Evolutionary conservation across 805 yeast species (phyloP).

Genomic region (Millerozyma acaciae): DNA sequence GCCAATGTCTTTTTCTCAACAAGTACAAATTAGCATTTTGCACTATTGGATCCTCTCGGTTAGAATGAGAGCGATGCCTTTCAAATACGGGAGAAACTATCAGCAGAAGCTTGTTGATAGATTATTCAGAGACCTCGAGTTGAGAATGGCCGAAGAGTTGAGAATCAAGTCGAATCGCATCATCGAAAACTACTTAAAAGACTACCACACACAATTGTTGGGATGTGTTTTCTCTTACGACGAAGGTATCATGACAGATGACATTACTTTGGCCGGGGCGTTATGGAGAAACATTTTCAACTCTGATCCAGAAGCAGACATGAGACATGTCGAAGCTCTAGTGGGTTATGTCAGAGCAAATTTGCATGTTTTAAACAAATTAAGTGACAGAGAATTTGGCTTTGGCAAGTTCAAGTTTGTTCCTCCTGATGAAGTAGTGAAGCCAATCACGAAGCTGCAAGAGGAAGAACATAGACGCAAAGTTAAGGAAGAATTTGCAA

Average conservation of each 20-base stretch:
- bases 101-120: conserved; percentile 91
- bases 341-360: conserved; percentile 91
- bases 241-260: conserved; percentile 82
- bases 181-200: conserved; percentile 82
- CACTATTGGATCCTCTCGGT: conserved; percentile 93
- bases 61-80: conserved; percentile 95
- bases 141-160: conserved; percentile 80
- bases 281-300: conserved; percentile 89
- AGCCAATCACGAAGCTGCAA: conserved; percentile 64
- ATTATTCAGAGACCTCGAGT: conserved; percentile 85
- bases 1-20: conserved; percentile 87
- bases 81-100: conserved; percentile 80
- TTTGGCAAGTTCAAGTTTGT: conserved; percentile 84
- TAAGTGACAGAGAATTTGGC: conserved; percentile 90
- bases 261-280: conserved; percentile 72
- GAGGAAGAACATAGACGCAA: conserved; percentile 48
- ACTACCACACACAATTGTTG: conserved; percentile 82
- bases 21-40: conserved; percentile 88
- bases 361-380: conserved; percentile 76
- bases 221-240: conserved; percentile 90
- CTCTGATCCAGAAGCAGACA: conserved; percentile 76
- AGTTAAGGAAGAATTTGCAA: conserved; percentile 52
- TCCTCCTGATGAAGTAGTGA: conserved; percentile 75
- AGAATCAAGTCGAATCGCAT: conserved; percentile 77
- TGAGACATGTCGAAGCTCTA: conserved; percentile 79